These are phyloP conservation scores for Anthostomella pinea DNA, from an alignment of 2,329 filamentous ascomycete genomes.

Conservation along the genomic window DNA sequence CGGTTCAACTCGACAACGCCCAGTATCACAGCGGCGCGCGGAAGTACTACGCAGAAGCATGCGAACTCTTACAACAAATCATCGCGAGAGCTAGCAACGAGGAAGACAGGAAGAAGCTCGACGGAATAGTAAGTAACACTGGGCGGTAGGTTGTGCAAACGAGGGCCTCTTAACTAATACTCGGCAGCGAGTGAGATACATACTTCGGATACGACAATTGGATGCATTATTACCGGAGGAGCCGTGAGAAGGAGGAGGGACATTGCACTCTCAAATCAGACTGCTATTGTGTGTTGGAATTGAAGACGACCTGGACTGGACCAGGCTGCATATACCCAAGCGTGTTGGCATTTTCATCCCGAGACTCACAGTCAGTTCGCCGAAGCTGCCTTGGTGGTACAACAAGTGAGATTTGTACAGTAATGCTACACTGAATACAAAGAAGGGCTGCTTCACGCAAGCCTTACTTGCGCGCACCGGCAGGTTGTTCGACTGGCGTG, in stretches of 20 bases:
- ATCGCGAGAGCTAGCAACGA: conserved; percentile 19
- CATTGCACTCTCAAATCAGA: too few relatives aligned
- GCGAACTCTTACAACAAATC: conserved; percentile 22
- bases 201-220: conserved; percentile 22
- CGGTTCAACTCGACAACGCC: conserved; percentile 29
- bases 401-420: conserved; percentile 23
- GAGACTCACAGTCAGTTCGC: too few relatives aligned
- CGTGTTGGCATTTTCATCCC: too few relatives aligned
- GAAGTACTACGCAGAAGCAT: conserved; percentile 25
- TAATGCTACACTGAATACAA: conserved; percentile 24
- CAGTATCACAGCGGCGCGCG: conserved; percentile 25
- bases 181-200: conserved; percentile 20
- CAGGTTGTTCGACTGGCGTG: neutral
- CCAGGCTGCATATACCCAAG: too few relatives aligned
- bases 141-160: neutral
- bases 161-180: conserved; percentile 11
- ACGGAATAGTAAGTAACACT: conserved; percentile 19
- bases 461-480: conserved; percentile 1
- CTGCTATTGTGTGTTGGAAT: too few relatives aligned
- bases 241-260: neutral
- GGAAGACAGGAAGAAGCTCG: conserved; percentile 19
- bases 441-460: conserved; percentile 1
- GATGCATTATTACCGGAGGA: conserved; percentile 7
- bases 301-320: too few relatives aligned
- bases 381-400: too few relatives aligned